Base-by-base conservation (phyloP, 2,329 filamentous ascomycete species). In the Penicillium palitans region DNA sequence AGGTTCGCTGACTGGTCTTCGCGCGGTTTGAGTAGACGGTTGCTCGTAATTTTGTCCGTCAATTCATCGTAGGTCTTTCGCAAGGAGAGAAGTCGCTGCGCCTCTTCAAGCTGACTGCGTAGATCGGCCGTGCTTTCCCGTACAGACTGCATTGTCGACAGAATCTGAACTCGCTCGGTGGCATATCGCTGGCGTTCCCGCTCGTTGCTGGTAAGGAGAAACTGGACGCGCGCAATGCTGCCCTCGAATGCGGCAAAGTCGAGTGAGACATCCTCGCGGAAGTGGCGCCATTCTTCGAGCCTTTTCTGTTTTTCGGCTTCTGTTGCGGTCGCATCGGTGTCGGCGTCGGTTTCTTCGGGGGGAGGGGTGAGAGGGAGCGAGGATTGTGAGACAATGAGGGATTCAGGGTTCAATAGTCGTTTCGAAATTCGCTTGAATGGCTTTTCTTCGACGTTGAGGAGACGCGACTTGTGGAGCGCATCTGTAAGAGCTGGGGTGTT, bases 211-310 rank as follows among this genome's bases (percentile, higher is more conserved):
- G 88, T 86, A 53, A 89, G 84, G 0, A 96, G 87, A 70, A 96
- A 91, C 67, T 97, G 93, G 40, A 96, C 89, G 56, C 93, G 91
- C 35, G 90, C 85, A 64, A 97, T 90, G 71, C 87, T 91, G 76
- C 86, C 90, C 74, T 96, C 90, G 66, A 97, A 92, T 19, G 91
- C 87, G 15, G 90, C 89, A 68, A 97, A 95, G 75, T 98, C 93
- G 63, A 96, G 85, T 7, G 89, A 86, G 42, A 96, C 83, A 73
- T 96, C 92, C 72, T 96, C 89, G 60, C 87, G 88, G 68, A 96
- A 89, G 69, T 87, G 83, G n/a, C 83, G 79, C 61, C 88, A 83
- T 66, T 85, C 81, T 61, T 83, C 80, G 8, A 78, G 76, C 65
- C 76, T 77, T 64, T 80, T 82, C 61, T 84, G 79, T 45, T 75